Base-by-base conservation (phyloP, 2,329 filamentous ascomycete species). In the Calonectria pseudoturangicola region DNA sequence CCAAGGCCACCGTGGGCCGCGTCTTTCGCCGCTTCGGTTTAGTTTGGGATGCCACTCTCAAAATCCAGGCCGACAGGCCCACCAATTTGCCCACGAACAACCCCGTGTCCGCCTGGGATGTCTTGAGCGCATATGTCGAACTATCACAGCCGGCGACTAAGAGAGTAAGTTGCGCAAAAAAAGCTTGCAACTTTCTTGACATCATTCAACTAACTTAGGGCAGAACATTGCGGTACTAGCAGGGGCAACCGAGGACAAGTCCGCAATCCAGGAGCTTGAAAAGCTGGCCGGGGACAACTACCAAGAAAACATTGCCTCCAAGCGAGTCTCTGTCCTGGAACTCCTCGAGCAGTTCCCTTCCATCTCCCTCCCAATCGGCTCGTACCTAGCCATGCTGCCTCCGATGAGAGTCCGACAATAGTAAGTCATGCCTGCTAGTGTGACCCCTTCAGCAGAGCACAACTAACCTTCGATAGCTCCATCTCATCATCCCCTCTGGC, bases 361-460 rank as follows among this genome's bases (percentile, higher is more conserved):
- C 0, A 86, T 94, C 39, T 83, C 89, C 3, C 83, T 96, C 0
- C 88, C 93, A 0, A 88, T 97, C 28, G 88, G 88, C 4, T 84
- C 90, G 21, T 96, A 93, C 85, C 87, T 97, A 9, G 87, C 88
- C 41, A 92, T 95, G 87, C 88, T 95, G 0, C 93, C 93, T 2
- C 92, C 94, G 0, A 94, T 97, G 92, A 91, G 93, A 33, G 88
- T 94, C 47, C 89, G 93, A n/a, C 92, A 94, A 82, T 95, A 95
- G 82, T 86, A 76, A 76, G 83, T 73, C n/a, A 25, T 18, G 30
- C 8, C 18, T 18, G 30, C 8, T 16, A 8, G 21, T n/a, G 28
- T 45, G 12, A 39, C 16, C 36, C 12, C 16, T 33, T 21, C 21
- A 10, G 12, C 5, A 7, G 16, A 13, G 2, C 2, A 1, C 21